These are phyloP conservation scores for Collybia nuda DNA, from an alignment of 768 basidiomycete species.

Conservation along the genomic window DNA sequence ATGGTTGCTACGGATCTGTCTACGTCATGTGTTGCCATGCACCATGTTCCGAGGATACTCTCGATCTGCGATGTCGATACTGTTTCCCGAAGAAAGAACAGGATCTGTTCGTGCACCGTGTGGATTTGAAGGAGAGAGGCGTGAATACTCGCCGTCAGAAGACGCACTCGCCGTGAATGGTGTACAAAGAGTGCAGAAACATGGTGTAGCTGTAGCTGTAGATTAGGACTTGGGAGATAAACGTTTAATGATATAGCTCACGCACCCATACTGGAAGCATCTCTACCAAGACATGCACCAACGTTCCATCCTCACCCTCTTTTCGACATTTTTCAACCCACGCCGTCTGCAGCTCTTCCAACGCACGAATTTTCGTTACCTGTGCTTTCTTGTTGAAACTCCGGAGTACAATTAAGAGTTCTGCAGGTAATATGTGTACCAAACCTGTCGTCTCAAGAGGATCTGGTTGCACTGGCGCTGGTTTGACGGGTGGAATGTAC, in stretches of 20 bases:
- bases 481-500: conserved; percentile 86
- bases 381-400: conserved; percentile 87
- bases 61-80: conserved; percentile 51
- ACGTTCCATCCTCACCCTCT: conserved; percentile 39
- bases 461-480: conserved; percentile 71
- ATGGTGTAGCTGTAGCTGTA: conserved; percentile 69
- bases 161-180: conserved; percentile 72
- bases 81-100: conserved; percentile 49
- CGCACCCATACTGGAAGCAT: conserved; percentile 90
- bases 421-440: conserved; percentile 70
- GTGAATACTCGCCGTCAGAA: conserved; percentile 62
- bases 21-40: conserved; percentile 65
- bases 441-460: conserved; percentile 86
- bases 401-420: conserved; percentile 79
- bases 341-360: conserved; percentile 75
- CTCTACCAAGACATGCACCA: conserved; percentile 43
- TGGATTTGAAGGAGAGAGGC: conserved; percentile 60
- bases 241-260: background rate
- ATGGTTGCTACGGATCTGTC: conserved; percentile 58
- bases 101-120: conserved; percentile 43
- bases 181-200: conserved; percentile 80
- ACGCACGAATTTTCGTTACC: conserved; percentile 77
- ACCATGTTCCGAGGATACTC: conserved; percentile 71
- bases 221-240: background rate
- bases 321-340: conserved; percentile 61